phyloP scores from a whole-genome alignment of 1,284 basidiomycete species.

The Dichomitus squalens region DNA sequence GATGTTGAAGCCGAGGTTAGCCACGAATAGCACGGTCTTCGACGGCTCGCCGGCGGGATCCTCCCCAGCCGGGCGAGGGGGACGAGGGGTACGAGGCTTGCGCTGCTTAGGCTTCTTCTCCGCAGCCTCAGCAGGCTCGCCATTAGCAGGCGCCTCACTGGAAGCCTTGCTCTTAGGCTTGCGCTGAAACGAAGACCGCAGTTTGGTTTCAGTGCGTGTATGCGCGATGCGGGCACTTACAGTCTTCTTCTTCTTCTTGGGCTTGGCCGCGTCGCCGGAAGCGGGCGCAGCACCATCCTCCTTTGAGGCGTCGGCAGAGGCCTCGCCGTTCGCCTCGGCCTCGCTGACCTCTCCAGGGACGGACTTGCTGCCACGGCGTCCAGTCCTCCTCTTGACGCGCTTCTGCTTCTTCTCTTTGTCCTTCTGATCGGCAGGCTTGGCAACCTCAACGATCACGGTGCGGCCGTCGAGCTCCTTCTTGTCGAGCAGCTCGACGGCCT shows the following conservation, averaged over 20 bases:
- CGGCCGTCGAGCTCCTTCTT: slow-evolving; percentile 88
- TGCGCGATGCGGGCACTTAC: slow-evolving; percentile 16
- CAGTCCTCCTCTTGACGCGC: slow-evolving; percentile 73
- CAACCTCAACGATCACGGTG: slow-evolving; percentile 85
- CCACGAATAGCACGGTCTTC: slow-evolving; percentile 89
- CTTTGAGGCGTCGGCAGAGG: slow-evolving; percentile 47
- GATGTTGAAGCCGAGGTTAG: slow-evolving; percentile 91
- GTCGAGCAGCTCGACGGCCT: slow-evolving; percentile 85
- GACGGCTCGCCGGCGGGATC: slow-evolving; percentile 80
- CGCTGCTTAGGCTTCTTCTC: slow-evolving; percentile 57
- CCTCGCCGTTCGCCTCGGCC: slow-evolving; percentile 81
- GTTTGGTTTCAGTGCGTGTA: slow-evolving; percentile 13
- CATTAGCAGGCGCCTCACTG: slow-evolving; percentile 44
- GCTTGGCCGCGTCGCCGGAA: slow-evolving; percentile 62
- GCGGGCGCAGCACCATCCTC: slow-evolving; percentile 47
- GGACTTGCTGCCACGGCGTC: slow-evolving; percentile 80
- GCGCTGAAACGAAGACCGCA: slow-evolving; percentile 17
- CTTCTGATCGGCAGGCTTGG: slow-evolving; percentile 86
- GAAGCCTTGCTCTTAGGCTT: slow-evolving; percentile 57
- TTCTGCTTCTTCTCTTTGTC: slow-evolving; percentile 79
- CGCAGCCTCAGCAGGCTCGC: slow-evolving; percentile 25
- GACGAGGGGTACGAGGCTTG: slow-evolving; percentile 61
- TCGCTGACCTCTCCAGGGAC: slow-evolving; percentile 85
- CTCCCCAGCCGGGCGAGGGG: slow-evolving; percentile 69
- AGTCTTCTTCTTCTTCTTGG: slow-evolving; percentile 80